Conservation (phyloP, 768 basidiomycete genomes). For the Termitomyces sp. region DNA sequence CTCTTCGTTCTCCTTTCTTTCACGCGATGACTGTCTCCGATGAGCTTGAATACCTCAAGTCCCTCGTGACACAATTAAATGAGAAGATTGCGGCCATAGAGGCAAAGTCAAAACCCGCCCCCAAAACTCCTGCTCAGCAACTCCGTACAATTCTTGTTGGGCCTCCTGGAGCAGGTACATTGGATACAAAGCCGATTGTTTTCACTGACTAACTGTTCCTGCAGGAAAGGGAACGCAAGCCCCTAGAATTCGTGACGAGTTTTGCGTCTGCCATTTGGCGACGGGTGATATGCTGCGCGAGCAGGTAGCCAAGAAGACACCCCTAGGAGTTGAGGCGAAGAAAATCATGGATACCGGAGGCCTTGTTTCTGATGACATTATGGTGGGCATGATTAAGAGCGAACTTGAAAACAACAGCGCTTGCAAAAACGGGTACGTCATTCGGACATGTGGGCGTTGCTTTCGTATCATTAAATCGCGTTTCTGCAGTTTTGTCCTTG, state of each 20-base stretch:
- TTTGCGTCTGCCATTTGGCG: slow-evolving; percentile 96
- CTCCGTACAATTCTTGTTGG: slow-evolving; percentile 91
- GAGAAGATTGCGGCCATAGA: slow-evolving; percentile 85
- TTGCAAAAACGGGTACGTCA: slow-evolving; percentile 91
- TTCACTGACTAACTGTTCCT: background rate
- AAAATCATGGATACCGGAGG: slow-evolving; percentile 96
- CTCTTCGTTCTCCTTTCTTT: slow-evolving; percentile 8
- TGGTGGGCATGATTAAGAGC: slow-evolving; percentile 96
- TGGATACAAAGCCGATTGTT: background rate
- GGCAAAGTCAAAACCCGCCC: slow-evolving; percentile 49
- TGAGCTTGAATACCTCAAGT: slow-evolving; percentile 94
- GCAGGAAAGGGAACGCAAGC: slow-evolving; percentile 98
- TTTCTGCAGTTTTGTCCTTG: slow-evolving; percentile 83
- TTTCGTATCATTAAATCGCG: slow-evolving; percentile 12
- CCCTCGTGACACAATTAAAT: slow-evolving; percentile 84
- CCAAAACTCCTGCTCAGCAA: slow-evolving; percentile 65
- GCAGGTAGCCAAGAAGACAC: slow-evolving; percentile 83
- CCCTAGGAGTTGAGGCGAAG: slow-evolving; percentile 88
- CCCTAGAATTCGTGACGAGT: slow-evolving; percentile 85
- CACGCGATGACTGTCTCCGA: slow-evolving; percentile 56
- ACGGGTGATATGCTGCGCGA: slow-evolving; percentile 99
- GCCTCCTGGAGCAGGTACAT: slow-evolving; percentile 93
- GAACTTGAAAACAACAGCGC: slow-evolving; percentile 89
- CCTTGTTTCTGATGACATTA: slow-evolving; percentile 94
- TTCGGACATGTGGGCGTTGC: background rate